Evolutionary conservation across 2,329 filamentous ascomycete species (phyloP).

Genomic region (Colletotrichum lentis): DNA sequence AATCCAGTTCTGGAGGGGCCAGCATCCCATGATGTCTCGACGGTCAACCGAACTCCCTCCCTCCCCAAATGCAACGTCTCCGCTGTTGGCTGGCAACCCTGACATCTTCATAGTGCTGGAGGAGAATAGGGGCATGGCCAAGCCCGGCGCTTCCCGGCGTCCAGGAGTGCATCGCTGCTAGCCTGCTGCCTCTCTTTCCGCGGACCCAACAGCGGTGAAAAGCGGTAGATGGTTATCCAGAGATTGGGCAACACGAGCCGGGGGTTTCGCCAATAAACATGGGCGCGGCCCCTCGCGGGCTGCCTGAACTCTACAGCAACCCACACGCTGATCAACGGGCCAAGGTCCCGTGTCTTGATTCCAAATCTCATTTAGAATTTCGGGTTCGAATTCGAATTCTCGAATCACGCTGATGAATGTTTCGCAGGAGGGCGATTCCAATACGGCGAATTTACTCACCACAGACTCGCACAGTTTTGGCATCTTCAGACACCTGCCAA

Average conservation of each 20-base stretch:
- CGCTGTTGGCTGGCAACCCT: background rate
- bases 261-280: background rate
- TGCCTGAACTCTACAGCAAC: background rate
- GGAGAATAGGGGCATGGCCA: background rate
- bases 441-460: background rate
- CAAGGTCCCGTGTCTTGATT: background rate
- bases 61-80: background rate
- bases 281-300: background rate
- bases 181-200: too few species aligned
- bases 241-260: background rate
- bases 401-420: background rate
- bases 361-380: background rate
- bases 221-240: background rate
- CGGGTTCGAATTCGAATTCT: background rate
- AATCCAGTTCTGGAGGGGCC: background rate
- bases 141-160: background rate
- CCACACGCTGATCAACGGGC: background rate
- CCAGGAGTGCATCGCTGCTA: background rate
- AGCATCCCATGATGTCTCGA: background rate
- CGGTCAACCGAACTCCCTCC: background rate
- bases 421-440: background rate
- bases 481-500: background rate
- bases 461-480: background rate
- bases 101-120: background rate
- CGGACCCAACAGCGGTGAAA: background rate